These are phyloP conservation scores for Entamoeba invadens DNA, from an alignment of 208 protist species.

Conservation along the genomic window DNA sequence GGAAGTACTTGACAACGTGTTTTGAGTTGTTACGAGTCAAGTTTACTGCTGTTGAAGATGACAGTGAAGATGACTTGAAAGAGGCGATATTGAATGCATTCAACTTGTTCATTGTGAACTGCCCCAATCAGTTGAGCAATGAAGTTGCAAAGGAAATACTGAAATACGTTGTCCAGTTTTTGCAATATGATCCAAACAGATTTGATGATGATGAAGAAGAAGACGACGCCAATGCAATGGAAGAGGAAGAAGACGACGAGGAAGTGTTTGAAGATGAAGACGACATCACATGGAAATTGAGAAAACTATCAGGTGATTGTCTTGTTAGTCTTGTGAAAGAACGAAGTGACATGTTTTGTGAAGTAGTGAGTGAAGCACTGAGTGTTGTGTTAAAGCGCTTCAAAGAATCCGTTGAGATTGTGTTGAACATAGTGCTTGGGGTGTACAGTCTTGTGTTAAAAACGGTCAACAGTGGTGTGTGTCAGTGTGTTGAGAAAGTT, in stretches of 20 bases:
- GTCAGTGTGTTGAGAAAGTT: neutral
- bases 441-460: neutral
- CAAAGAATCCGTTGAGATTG: neutral
- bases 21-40: neutral
- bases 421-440: neutral
- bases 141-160: neutral
- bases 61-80: neutral
- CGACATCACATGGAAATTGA: neutral
- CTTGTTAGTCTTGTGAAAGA: neutral
- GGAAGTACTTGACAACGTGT: neutral
- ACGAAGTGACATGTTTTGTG: neutral
- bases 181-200: neutral
- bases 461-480: neutral
- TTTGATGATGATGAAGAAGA: neutral
- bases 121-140: neutral
- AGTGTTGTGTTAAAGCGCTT: neutral
- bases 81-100: neutral
- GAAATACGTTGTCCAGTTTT: neutral
- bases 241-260: neutral
- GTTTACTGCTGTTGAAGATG: neutral
- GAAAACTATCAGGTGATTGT: neutral
- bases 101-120: neutral
- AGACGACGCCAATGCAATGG: neutral
- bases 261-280: neutral
- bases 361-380: neutral